A percentile compares a stretch with the other conserved stretches of the same genome.
These are phyloP conservation scores for Aegilops sharonensis DNA, from an alignment of 176 grass and related monocot species.

Conservation along the genomic window DNA sequence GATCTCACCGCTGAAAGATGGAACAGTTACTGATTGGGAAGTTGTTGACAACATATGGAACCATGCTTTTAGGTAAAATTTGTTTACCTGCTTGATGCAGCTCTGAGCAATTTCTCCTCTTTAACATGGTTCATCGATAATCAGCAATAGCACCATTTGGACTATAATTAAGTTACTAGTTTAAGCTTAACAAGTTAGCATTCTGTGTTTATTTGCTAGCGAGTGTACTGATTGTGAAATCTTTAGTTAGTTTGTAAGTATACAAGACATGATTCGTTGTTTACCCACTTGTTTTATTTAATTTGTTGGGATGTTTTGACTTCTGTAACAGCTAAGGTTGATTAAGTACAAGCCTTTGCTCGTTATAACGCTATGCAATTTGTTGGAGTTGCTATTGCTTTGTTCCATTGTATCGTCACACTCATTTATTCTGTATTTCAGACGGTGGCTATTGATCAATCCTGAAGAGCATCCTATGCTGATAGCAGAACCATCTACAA, in stretches of 20 bases:
- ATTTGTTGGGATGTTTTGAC: not conserved
- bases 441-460: conserved; percentile 84
- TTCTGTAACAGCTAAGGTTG: not conserved
- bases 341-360: not conserved
- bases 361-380: not conserved
- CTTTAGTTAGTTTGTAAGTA: not conserved
- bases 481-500: conserved; percentile 87
- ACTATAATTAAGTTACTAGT: not conserved
- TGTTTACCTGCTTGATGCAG: not conserved
- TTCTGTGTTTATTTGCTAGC: conserved; percentile 5
- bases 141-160: conserved; percentile 12
- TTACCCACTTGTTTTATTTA: not conserved
- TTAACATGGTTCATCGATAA: conserved; percentile 12
- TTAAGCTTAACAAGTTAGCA: conserved; percentile 3
- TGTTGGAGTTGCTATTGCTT: conserved; percentile 3
- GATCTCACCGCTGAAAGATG: conserved; percentile 93
- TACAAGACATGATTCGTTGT: not conserved
- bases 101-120: conserved; percentile 8
- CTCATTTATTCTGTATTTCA: conserved; percentile 39
- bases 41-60: conserved; percentile 97
- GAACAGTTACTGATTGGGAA: conserved; percentile 92
- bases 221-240: conserved; percentile 1
- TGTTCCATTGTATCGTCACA: not conserved
- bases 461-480: conserved; percentile 99
- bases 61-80: conserved; percentile 89